Evolutionary conservation across 139 green algal species (phyloP).

Genomic region (Nannochloris sp.): DNA sequence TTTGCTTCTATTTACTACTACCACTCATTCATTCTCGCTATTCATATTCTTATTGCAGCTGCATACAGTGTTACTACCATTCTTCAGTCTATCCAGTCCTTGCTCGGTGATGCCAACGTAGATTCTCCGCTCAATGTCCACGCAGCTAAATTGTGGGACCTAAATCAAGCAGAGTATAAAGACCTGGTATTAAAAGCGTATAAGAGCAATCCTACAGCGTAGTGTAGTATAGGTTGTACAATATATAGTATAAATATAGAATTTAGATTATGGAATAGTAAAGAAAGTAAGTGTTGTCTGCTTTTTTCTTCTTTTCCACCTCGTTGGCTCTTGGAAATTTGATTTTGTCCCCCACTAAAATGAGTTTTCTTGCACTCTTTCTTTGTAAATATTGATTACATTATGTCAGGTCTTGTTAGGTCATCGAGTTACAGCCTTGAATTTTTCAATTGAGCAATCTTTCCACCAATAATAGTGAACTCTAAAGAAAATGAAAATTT

Average conservation of each 20-base stretch:
- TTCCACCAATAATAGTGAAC: conserved; percentile 10
- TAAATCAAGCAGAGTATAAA: conserved; percentile 53
- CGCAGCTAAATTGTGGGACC: conserved; percentile 63
- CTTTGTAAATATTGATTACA: no score
- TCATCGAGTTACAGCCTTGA: conserved; percentile 6
- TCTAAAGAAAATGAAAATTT: conserved; percentile 10
- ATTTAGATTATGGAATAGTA: neutral
- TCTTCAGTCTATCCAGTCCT: conserved; percentile 65
- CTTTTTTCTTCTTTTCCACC: neutral
- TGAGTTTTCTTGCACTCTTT: no score
- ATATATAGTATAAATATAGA: neutral
- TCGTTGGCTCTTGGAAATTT: neutral
- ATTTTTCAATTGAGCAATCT: conserved; percentile 13
- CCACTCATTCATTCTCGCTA: neutral
- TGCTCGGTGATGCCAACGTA: conserved; percentile 76
- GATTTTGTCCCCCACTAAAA: neutral
- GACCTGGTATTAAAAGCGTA: conserved; percentile 46
- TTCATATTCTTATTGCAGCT: no score
- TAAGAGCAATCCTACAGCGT: neutral
- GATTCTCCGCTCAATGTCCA: conserved; percentile 67
- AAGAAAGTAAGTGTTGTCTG: neutral
- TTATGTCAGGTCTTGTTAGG: no score
- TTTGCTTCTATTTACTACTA: no score
- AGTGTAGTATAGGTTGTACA: neutral
- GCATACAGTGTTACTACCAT: conserved; percentile 67